Percentiles rank a stretch among this genome's conserved stretches.
phyloP scores from a whole-genome alignment of 2,329 filamentous ascomycete genomes.

The Trichoderma semiorbis region DNA sequence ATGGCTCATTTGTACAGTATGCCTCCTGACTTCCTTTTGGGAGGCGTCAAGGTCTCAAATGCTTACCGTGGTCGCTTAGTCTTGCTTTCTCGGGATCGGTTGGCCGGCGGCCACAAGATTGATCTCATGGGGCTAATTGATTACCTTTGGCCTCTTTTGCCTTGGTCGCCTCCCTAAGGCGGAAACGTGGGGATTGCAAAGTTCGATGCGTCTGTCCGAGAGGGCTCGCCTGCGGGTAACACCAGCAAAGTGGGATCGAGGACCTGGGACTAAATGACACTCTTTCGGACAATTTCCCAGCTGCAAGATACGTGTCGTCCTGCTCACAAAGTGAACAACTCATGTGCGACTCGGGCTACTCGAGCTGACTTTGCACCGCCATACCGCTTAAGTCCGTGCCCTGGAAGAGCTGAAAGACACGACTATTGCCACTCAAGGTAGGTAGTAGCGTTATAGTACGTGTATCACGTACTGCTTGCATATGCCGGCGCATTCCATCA shows the following conservation, averaged over 20 bases:
- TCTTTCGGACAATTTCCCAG: conserved; percentile 11
- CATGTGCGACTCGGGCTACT: background rate
- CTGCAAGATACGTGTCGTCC: background rate
- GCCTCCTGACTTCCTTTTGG: conserved; percentile 12
- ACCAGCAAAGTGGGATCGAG: conserved; percentile 3
- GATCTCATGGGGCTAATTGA: conserved; percentile 13
- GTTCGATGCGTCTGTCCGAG: background rate
- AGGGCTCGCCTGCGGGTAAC: background rate
- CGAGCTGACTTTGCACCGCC: background rate
- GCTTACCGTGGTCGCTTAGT: conserved; percentile 12
- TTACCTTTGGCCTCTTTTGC: conserved; percentile 11
- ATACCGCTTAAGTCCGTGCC: background rate
- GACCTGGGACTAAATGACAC: background rate
- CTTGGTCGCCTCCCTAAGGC: conserved; percentile 6
- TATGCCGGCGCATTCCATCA: conserved; percentile 5
- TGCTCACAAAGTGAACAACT: background rate
- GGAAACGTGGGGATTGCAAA: conserved; percentile 13
- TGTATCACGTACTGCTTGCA: conserved; percentile 1
- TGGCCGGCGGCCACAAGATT: conserved; percentile 12
- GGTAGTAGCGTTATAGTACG: background rate
- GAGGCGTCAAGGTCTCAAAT: conserved; percentile 13
- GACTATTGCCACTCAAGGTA: conserved; percentile 2
- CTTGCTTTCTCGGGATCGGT: conserved; percentile 11
- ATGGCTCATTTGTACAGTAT: background rate
- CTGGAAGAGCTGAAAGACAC: background rate